These are phyloP conservation scores for Moelleriella libera DNA, from an alignment of 2,329 filamentous ascomycete species.

Conservation along the genomic window DNA sequence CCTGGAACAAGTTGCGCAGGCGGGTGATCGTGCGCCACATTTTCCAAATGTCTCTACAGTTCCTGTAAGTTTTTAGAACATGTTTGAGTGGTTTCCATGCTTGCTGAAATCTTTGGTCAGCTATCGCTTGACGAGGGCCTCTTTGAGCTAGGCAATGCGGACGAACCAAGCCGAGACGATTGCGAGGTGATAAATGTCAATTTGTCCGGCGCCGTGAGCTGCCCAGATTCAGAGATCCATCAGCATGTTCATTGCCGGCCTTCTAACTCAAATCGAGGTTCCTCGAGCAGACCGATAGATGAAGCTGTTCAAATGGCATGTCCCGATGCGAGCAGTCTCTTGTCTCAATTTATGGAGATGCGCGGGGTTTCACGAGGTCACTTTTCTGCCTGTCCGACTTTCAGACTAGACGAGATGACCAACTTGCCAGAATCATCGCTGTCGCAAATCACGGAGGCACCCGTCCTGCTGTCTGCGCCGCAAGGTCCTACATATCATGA, in stretches of 20 bases:
- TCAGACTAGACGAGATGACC: not conserved
- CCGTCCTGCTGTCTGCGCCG: not conserved
- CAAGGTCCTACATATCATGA: not conserved
- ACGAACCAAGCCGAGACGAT: not conserved
- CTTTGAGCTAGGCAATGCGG: not conserved
- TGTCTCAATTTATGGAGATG: slow-evolving; percentile 5
- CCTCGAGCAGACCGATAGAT: not conserved
- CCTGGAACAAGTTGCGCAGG: not conserved
- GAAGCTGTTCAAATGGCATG: not conserved
- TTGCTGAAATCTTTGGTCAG: too few species aligned
- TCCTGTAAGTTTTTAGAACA: not conserved
- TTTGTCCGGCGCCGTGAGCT: too few species aligned
- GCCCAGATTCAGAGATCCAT: too few species aligned
- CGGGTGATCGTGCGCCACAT: not conserved
- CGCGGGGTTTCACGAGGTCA: not conserved
- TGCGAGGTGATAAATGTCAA: not conserved
- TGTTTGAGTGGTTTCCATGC: too few species aligned
- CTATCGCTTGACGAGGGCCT: slow-evolving; percentile 2
- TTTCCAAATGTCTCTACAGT: not conserved
- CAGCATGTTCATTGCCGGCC: too few species aligned
- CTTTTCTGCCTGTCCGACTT: not conserved
- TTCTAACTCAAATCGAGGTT: not conserved
- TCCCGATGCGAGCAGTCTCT: not conserved
- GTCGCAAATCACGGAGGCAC: not conserved
- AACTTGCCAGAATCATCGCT: not conserved